phyloP scores from a whole-genome alignment of 306 rosid species.

The Ochetophila trinervis region DNA sequence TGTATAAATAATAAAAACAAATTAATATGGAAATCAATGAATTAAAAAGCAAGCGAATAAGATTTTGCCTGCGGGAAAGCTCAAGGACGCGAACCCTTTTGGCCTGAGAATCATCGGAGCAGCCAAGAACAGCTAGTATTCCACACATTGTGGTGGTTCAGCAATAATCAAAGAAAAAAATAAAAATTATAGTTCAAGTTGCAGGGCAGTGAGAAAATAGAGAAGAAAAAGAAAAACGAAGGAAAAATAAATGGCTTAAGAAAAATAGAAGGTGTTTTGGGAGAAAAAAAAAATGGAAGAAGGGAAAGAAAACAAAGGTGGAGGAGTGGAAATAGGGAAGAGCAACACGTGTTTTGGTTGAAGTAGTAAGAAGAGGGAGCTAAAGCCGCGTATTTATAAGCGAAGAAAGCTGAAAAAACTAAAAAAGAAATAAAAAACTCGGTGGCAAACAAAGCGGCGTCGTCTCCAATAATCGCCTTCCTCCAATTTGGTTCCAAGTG shows the following conservation, averaged over 20 bases:
- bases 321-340: not conserved
- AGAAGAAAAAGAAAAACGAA: not conserved
- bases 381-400: slow-evolving; percentile 48
- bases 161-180: not conserved
- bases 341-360: slow-evolving; percentile 2
- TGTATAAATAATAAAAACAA: too few relatives aligned
- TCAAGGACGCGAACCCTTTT: slow-evolving; percentile 89
- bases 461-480: slow-evolving; percentile 30
- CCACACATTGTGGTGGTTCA: slow-evolving; percentile 65
- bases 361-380: slow-evolving; percentile 18
- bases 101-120: slow-evolving; percentile 77
- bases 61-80: slow-evolving; percentile 50
- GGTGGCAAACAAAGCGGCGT: slow-evolving; percentile 21
- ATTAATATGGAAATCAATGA: too few relatives aligned
- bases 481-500: slow-evolving; percentile 25
- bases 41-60: not conserved
- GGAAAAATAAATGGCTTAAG: not conserved
- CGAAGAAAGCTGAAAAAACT: not conserved
- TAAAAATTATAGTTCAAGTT: not conserved
- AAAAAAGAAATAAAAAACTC: too few relatives aligned
- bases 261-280: not conserved
- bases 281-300: not conserved
- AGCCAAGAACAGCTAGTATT: slow-evolving; percentile 91
- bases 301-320: not conserved
- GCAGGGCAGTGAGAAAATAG: not conserved